Evolutionary conservation across 805 yeast genomes (phyloP).

Genomic region (Clavispora santaluciae): DNA sequence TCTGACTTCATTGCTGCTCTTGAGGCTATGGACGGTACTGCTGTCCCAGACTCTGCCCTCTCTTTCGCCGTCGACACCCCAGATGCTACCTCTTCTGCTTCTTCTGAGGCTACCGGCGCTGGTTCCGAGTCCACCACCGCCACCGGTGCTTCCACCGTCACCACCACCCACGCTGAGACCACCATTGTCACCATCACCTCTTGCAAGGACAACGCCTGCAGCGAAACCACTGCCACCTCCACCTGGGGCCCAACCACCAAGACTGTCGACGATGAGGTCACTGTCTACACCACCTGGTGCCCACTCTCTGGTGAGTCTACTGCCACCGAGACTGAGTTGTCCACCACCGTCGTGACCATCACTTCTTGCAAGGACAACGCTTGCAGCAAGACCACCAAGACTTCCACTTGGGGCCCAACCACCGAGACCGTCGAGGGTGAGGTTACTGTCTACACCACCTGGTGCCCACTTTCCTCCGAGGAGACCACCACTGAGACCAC

Average conservation of each 20-base stretch:
- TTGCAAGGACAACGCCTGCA: slow-evolving; percentile 32
- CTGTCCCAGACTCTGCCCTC: slow-evolving; percentile 12
- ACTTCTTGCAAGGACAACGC: slow-evolving; percentile 12
- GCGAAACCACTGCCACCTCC: slow-evolving; percentile 17
- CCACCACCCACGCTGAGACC: slow-evolving; percentile 13
- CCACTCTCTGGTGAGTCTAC: slow-evolving; percentile 22
- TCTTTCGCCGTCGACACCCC: slow-evolving; percentile 7
- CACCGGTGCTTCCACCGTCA: slow-evolving; percentile 8
- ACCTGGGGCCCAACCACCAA: slow-evolving; percentile 31
- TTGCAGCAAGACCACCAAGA: slow-evolving; percentile 11
- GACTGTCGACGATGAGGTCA: slow-evolving; percentile 15
- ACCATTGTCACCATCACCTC: slow-evolving; percentile 26
- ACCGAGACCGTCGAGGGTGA: slow-evolving; percentile 5
- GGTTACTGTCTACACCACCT: slow-evolving; percentile 21
- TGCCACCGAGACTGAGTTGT: slow-evolving; percentile 12
- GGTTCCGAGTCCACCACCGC: slow-evolving; percentile 13
- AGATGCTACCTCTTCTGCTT: slow-evolving; percentile 8
- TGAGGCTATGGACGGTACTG: slow-evolving; percentile 24
- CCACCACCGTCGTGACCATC: slow-evolving; percentile 24
- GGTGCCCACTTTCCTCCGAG: slow-evolving; percentile 13
- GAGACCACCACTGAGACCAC: not conserved
- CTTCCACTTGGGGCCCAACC: slow-evolving; percentile 8
- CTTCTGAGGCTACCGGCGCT: slow-evolving; percentile 11
- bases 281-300: slow-evolving; percentile 32
- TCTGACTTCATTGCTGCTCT: slow-evolving; percentile 20